phyloP scores from a whole-genome alignment of 2,329 filamentous ascomycete genomes.

The Ceratocystis ficicola region DNA sequence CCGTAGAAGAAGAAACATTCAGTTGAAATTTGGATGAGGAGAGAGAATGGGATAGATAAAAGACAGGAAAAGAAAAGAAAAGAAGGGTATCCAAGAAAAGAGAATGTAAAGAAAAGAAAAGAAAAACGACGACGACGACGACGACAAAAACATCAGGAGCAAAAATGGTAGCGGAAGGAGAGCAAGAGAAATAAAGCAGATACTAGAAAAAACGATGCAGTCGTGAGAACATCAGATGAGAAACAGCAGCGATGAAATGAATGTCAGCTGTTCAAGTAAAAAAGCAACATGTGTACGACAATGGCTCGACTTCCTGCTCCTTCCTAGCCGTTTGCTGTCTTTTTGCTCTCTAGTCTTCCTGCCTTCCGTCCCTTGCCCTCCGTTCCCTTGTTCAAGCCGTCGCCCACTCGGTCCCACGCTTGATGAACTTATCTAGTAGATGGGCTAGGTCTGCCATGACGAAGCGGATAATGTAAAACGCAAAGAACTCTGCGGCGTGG shows the following conservation, averaged over 20 bases:
- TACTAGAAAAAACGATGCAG: not conserved
- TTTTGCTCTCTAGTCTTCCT: not conserved
- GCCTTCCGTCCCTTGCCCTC: not conserved
- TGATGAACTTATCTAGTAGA: slow-evolving; percentile 92
- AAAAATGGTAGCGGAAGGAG: not conserved
- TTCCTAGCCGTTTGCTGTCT: no score
- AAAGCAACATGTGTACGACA: no score
- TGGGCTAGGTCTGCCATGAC: slow-evolving; percentile 73
- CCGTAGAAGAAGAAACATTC: slow-evolving; percentile 7
- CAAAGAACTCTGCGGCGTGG: slow-evolving; percentile 94
- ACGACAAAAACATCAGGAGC: not conserved
- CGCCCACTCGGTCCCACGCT: slow-evolving; percentile 93
- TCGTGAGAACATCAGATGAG: no score
- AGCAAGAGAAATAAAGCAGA: not conserved
- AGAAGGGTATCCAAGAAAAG: slow-evolving; percentile 15
- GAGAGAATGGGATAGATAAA: not conserved
- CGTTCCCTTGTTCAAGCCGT: slow-evolving; percentile 27
- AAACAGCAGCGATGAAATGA: no score
- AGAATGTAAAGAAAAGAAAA: not conserved
- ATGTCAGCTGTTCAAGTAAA: no score
- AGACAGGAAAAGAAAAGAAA: not conserved
- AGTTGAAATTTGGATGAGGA: not conserved
- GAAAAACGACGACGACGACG: not conserved
- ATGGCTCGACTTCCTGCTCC: no score
- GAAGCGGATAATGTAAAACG: slow-evolving; percentile 91